A percentile compares a stretch with the other conserved stretches of the same genome.
Conservation (phyloP, 2,329 filamentous ascomycete species). For the Penicillium psychrosexuale region DNA sequence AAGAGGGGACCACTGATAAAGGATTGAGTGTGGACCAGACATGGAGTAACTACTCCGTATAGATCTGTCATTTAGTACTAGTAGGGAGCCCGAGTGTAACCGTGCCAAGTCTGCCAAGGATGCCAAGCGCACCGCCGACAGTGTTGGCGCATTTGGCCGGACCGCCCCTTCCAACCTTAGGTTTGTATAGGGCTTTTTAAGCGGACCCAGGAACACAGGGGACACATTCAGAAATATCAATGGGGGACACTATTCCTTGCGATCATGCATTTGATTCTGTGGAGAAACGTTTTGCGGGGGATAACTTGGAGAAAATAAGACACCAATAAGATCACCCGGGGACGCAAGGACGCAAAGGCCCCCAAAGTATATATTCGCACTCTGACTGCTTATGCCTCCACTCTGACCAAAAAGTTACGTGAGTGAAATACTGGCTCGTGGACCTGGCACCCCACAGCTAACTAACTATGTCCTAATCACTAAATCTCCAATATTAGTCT, state of each 20-base stretch:
- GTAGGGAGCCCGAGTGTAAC: not conserved
- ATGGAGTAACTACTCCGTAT: not conserved
- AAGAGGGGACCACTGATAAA: not conserved
- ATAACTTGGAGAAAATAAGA: not conserved
- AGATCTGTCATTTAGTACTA: not conserved
- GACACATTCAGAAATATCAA: not conserved
- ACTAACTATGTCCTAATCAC: not conserved
- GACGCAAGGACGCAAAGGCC: not conserved
- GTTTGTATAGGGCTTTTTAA: not conserved
- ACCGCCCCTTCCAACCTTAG: not conserved
- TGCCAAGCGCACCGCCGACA: not conserved
- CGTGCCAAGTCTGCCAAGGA: not conserved
- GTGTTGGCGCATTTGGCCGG: not conserved
- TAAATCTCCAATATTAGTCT: constrained; percentile 1
- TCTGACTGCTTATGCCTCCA: not conserved
- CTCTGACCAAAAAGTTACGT: not conserved
- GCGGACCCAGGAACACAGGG: not conserved
- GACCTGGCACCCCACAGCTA: not conserved
- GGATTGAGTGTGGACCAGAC: not conserved
- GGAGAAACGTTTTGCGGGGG: not conserved
- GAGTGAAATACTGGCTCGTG: not conserved
- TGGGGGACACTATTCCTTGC: not conserved
- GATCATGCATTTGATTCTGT: not conserved
- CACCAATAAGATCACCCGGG: not conserved
- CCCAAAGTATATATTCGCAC: not conserved